These are phyloP conservation scores for Pyrenochaeta sp. DNA, from an alignment of 2,329 filamentous ascomycete species.

Conservation along the genomic window DNA sequence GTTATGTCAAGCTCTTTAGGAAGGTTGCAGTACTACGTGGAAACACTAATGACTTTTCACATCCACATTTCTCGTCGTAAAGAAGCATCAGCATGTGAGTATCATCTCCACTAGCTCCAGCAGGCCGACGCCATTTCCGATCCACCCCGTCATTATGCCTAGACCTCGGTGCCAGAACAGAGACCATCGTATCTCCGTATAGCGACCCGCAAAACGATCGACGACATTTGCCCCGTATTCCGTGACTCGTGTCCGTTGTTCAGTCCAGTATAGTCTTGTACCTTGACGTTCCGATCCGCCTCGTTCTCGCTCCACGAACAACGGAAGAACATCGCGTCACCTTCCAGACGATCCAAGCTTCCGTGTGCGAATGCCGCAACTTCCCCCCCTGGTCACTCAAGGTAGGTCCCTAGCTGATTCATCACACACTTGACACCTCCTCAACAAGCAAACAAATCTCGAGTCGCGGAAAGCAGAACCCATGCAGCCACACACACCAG, in stretches of 20 bases:
- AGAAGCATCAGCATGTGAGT: conserved; percentile 2
- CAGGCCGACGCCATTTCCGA: too few relatives aligned
- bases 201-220: conserved; percentile 16
- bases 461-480: not conserved
- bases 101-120: not conserved
- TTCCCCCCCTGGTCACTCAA: not conserved
- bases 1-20: not conserved
- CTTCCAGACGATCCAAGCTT: conserved; percentile 1
- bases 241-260: conserved; percentile 11
- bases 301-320: conserved; percentile 1
- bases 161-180: too few relatives aligned
- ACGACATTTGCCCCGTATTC: conserved; percentile 9
- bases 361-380: not conserved
- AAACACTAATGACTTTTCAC: not conserved
- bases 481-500: not conserved
- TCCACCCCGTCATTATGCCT: too few relatives aligned
- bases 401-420: too few relatives aligned
- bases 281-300: conserved; percentile 21
- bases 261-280: not conserved
- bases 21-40: conserved; percentile 10
- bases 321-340: conserved; percentile 1
- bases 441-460: not conserved
- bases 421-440: not conserved
- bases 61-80: not conserved
- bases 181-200: not conserved